Conservation (phyloP, 768 basidiomycete genomes). For the Suillus alpinus region DNA sequence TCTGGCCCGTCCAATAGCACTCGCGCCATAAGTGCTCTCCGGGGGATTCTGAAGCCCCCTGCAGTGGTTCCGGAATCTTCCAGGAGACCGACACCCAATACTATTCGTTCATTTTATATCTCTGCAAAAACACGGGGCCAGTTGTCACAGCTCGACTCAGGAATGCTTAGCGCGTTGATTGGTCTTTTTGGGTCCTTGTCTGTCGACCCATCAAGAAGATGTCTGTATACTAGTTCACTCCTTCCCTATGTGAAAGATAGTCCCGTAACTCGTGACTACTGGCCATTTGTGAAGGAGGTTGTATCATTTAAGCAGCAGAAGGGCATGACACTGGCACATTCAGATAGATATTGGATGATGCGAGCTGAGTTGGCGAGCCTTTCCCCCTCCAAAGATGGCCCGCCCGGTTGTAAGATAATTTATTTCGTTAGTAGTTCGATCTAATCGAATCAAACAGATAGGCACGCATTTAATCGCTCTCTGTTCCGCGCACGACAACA, state of each 20-base stretch:
- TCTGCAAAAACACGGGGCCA: constrained; percentile 32
- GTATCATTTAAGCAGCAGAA: constrained; percentile 41
- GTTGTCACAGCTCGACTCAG: constrained; percentile 32
- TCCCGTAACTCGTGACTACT: constrained; percentile 33
- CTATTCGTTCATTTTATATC: constrained; percentile 39
- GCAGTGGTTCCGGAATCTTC: neutral
- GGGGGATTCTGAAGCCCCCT: neutral
- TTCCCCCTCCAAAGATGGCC: constrained; percentile 12
- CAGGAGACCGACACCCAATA: constrained; percentile 23
- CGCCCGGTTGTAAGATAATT: constrained; percentile 15
- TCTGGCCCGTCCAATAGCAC: neutral
- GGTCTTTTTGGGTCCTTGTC: constrained; percentile 52
- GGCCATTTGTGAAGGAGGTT: constrained; percentile 48
- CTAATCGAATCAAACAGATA: constrained; percentile 16
- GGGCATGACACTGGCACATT: constrained; percentile 31
- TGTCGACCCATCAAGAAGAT: constrained; percentile 23
- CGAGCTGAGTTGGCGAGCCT: constrained; percentile 38
- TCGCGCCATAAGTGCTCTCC: constrained; percentile 2
- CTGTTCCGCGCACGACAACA: constrained; percentile 36
- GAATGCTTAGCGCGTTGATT: constrained; percentile 42
- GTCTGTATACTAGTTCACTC: constrained; percentile 28
- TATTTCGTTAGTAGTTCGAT: neutral
- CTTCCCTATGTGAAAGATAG: constrained; percentile 23
- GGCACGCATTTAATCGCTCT: constrained; percentile 7
- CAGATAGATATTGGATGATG: constrained; percentile 68